Conservation (phyloP, 805 yeast genomes). For the Metschnikowia shivogae region DNA sequence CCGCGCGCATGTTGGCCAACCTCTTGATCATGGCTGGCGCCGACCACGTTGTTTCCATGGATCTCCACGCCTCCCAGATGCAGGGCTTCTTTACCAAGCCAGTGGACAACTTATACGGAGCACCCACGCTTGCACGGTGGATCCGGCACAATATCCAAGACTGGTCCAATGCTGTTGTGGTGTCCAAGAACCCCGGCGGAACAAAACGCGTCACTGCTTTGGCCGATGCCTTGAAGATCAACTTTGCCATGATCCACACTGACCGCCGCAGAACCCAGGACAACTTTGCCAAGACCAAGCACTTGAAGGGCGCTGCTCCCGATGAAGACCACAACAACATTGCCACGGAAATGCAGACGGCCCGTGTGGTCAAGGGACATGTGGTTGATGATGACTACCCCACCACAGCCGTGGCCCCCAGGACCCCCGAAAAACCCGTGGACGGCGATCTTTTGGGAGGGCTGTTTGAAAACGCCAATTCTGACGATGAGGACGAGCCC, state of each 20-base stretch:
- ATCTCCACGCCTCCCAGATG: slow-evolving; percentile 95
- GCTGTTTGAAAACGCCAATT: slow-evolving; percentile 69
- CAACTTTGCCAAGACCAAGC: slow-evolving; percentile 39
- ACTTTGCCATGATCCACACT: slow-evolving; percentile 98
- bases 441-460: slow-evolving; percentile 70
- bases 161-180: slow-evolving; percentile 87
- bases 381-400: slow-evolving; percentile 85
- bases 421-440: slow-evolving; percentile 1
- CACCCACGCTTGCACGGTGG: slow-evolving; percentile 96
- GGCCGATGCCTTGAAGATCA: slow-evolving; percentile 94
- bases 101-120: slow-evolving; percentile 93
- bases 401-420: slow-evolving; percentile 1
- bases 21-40: slow-evolving; percentile 97
- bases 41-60: slow-evolving; percentile 97
- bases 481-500: slow-evolving; percentile 86
- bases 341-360: slow-evolving; percentile 85
- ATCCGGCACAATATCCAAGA: slow-evolving; percentile 84
- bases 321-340: slow-evolving; percentile 64
- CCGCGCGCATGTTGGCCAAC: slow-evolving; percentile 97
- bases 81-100: slow-evolving; percentile 98
- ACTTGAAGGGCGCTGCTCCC: slow-evolving; percentile 27
- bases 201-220: slow-evolving; percentile 96
- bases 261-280: slow-evolving; percentile 91
- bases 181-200: slow-evolving; percentile 99
- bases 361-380: slow-evolving; percentile 94